Conservation (phyloP, 2,329 filamentous ascomycete species). For the Microcera coccophila region DNA sequence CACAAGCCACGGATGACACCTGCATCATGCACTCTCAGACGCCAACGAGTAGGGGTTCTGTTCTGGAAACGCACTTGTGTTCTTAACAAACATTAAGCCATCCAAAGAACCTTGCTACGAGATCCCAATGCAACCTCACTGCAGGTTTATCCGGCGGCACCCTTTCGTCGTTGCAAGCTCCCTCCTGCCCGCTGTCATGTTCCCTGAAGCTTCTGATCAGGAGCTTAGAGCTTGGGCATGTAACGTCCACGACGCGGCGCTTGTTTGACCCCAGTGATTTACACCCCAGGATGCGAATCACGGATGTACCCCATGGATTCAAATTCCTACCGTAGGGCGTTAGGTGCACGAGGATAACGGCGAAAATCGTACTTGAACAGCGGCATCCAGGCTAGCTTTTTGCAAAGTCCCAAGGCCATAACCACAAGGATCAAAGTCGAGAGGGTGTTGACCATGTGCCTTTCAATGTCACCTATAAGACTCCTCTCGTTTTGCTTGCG, state of each 20-base stretch:
- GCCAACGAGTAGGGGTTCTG: too few species aligned
- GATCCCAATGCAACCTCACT: constrained; percentile 19
- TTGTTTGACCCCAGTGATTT: neutral
- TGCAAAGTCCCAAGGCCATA: too few species aligned
- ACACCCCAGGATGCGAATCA: neutral
- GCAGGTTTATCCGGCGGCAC: constrained; percentile 13
- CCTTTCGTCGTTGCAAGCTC: constrained; percentile 9
- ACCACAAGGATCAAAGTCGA: neutral
- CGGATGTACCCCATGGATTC: too few species aligned
- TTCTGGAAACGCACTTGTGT: too few species aligned
- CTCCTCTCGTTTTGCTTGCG: neutral
- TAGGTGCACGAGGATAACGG: too few species aligned
- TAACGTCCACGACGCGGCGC: neutral
- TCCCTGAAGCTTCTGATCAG: neutral
- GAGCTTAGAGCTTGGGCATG: neutral
- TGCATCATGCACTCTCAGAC: constrained; percentile 5
- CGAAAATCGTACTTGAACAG: too few species aligned
- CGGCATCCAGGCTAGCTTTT: too few species aligned
- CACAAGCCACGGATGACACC: neutral
- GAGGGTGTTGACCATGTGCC: neutral
- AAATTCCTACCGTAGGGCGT: too few species aligned
- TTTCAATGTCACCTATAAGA: neutral
- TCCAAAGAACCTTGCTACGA: neutral
- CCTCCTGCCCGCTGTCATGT: constrained; percentile 11
- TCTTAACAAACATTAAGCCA: constrained; percentile 5